Evolutionary conservation across 164 flowering plant species (phyloP).

Genomic region (Dillenia suffruticosa): DNA sequence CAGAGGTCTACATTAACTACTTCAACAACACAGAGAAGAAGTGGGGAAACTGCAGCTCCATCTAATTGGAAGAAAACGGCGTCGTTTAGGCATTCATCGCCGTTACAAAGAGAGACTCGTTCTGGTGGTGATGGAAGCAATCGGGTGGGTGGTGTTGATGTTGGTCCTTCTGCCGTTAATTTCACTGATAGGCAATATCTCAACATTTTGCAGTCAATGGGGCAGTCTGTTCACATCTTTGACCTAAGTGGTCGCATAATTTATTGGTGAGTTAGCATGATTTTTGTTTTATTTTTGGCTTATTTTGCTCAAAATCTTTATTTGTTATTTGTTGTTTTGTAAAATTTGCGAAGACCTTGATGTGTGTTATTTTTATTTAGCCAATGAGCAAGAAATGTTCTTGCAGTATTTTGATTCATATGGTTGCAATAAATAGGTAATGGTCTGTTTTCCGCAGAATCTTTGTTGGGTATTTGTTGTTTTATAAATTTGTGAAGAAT

Average conservation of each 20-base stretch:
- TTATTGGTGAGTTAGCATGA: slow-evolving; percentile 59
- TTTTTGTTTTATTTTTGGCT: neutral
- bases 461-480: too few relatives aligned
- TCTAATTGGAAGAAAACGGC: slow-evolving; percentile 42
- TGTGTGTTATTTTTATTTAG: neutral
- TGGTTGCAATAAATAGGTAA: too few relatives aligned
- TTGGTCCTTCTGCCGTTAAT: slow-evolving; percentile 40
- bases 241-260: slow-evolving; percentile 53
- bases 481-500: too few relatives aligned
- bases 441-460: too few relatives aligned
- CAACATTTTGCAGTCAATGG: slow-evolving; percentile 90
- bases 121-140: slow-evolving; percentile 21
- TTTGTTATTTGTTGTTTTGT: neutral
- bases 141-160: slow-evolving; percentile 14
- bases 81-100: slow-evolving; percentile 73
- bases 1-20: slow-evolving; percentile 35
- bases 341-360: neutral
- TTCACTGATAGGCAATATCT: slow-evolving; percentile 66
- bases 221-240: slow-evolving; percentile 82
- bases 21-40: slow-evolving; percentile 16
- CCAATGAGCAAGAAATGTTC: neutral
- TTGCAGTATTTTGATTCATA: neutral
- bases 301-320: neutral
- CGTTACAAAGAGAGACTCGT: slow-evolving; percentile 74
- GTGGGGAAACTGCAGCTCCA: slow-evolving; percentile 17